These are phyloP conservation scores for Chaetomiaceae sp. DNA, from an alignment of 2,329 filamentous ascomycete species.

Conservation along the genomic window DNA sequence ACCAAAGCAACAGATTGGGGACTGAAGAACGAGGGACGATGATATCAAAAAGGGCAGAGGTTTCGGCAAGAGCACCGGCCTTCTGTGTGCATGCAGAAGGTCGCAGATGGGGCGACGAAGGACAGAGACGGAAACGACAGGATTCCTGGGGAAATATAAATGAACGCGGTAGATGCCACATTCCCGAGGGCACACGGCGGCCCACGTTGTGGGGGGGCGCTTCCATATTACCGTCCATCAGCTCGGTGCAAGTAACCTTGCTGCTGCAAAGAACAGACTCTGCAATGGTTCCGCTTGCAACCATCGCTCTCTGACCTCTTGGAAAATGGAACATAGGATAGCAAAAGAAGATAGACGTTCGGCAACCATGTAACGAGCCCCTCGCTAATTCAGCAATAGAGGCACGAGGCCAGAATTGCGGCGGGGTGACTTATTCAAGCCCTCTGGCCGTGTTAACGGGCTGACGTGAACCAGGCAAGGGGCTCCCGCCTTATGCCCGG, in stretches of 20 bases:
- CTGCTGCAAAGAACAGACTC: background rate
- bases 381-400: background rate
- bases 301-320: background rate
- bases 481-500: background rate
- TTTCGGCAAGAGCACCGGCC: slow-evolving; percentile 11
- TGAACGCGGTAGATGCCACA: slow-evolving; percentile 22
- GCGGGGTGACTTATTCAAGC: background rate
- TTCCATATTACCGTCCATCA: slow-evolving; percentile 20
- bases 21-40: slow-evolving; percentile 13
- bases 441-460: background rate
- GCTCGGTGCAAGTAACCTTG: slow-evolving; percentile 7
- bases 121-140: slow-evolving; percentile 16
- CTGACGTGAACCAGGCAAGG: background rate
- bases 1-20: background rate
- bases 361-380: background rate
- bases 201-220: slow-evolving; percentile 3
- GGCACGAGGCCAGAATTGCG: background rate
- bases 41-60: slow-evolving; percentile 11
- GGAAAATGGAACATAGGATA: background rate
- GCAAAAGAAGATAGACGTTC: background rate
- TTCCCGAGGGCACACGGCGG: slow-evolving; percentile 15
- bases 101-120: slow-evolving; percentile 17
- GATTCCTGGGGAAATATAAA: slow-evolving; percentile 22
- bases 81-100: slow-evolving; percentile 19
- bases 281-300: background rate